Evolutionary conservation across 2,329 filamentous ascomycete genomes (phyloP).

Genomic region (Pseudogymnoascus verrucosus): DNA sequence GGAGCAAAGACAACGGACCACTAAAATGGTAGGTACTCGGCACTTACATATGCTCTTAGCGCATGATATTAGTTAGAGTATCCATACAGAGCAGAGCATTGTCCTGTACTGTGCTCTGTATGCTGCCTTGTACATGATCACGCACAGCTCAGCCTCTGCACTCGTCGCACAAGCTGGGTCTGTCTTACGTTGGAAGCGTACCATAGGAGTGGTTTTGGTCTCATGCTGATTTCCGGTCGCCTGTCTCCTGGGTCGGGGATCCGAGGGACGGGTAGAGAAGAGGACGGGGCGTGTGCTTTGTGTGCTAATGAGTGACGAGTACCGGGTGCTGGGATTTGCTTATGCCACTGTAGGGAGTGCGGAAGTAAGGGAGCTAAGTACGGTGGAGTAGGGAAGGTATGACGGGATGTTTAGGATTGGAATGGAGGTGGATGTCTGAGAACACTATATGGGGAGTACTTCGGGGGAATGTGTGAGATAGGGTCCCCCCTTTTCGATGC

Average conservation of each 20-base stretch:
- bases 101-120: background rate
- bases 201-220: background rate
- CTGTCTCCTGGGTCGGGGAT: background rate
- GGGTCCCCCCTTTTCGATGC: background rate
- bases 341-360: background rate
- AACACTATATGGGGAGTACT: background rate
- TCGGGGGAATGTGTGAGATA: background rate
- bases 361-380: background rate
- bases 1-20: background rate
- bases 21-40: background rate
- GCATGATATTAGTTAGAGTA: background rate
- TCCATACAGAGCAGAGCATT: background rate
- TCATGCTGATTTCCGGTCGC: conserved; percentile 5
- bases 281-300: background rate
- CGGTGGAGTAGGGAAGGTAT: background rate
- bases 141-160: background rate
- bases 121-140: background rate
- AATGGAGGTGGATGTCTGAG: background rate
- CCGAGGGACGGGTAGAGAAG: background rate
- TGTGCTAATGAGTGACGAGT: background rate
- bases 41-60: background rate
- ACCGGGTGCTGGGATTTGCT: background rate
- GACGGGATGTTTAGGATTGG: background rate
- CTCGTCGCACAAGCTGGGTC: background rate
- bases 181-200: background rate